Base-by-base conservation (phyloP, 1,284 basidiomycete genomes). In the Golubevia sp. region DNA sequence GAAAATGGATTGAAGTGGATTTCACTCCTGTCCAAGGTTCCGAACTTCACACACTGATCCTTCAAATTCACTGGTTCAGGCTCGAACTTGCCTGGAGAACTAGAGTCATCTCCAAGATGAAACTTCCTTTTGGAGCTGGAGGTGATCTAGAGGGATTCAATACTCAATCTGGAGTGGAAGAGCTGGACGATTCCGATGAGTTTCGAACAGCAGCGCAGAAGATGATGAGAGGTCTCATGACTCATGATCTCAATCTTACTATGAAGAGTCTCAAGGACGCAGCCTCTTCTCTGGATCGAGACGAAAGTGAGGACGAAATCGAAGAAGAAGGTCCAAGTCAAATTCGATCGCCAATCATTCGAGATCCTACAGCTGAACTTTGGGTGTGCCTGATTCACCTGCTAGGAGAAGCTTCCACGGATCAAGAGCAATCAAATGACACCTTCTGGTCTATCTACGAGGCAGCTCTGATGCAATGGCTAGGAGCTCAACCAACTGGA, bases 301-400 rank as follows among this genome's bases (percentile, higher is more conserved):
- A 6, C 13, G 5, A 7, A 6, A 6, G 25, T 2, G 4, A 25
- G 11, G 25, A 23, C 13, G 21, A n/a, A 18, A 49, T 18, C 3
- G 44, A 25, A 18, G 49, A 3, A 13, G 3, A 48, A 3, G 58
- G 38, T 11, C 52, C 55, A 38, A 23, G 61, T 21, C 13, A 23
- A 55, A 25, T 34, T 51, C 18, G 50, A 57, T 34, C 30, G 18
- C 11, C 50, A 23, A 2, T 20, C 24, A 77, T 88, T 21, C 83
- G 85, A 49, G 86, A 87, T 80, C 85, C 85, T 24, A 85, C 87
- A 0, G 87, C 89, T 0, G 90, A 92, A 69, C 76, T 91, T 8
- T 97, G 94, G 94, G 86, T 94, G 48, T 88, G 88, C 50, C 73
- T 93, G 18, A 86, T 93, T 38, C 90, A 93, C 73, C 71, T 90